Conservation (phyloP, 2,329 filamentous ascomycete species). For the Xylaria digitata region DNA sequence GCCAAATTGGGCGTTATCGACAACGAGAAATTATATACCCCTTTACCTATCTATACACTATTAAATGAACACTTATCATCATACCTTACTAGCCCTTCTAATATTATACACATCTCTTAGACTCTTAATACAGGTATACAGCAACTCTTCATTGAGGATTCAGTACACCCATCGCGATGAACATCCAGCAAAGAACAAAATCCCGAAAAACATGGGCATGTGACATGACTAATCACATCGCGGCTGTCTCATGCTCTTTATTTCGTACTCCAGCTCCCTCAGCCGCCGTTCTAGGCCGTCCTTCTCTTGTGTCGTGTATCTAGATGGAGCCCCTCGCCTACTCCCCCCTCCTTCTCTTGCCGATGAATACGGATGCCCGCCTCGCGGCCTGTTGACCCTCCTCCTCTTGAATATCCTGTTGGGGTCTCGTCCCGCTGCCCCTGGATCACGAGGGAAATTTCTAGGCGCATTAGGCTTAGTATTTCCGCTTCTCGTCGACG, state of each 20-base stretch:
- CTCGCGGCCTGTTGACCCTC: not conserved
- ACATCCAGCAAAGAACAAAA: not conserved
- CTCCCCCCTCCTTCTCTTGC: not conserved
- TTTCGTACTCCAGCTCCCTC: slow-evolving; percentile 6
- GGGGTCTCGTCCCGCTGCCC: not conserved
- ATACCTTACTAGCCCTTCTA: no score
- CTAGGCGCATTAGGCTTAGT: not conserved
- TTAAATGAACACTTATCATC: no score
- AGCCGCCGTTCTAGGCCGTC: slow-evolving; percentile 2
- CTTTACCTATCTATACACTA: no score
- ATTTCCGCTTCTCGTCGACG: not conserved
- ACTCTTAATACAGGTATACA: no score
- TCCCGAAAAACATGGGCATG: not conserved
- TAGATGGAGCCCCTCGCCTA: not conserved
- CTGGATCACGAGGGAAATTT: not conserved
- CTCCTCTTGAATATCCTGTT: not conserved
- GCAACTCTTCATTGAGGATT: not conserved
- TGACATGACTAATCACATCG: not conserved
- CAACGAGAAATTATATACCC: no score
- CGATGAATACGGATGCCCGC: not conserved
- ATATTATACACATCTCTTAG: no score
- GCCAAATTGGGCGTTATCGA: no score
- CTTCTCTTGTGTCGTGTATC: not conserved
- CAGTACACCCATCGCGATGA: not conserved
- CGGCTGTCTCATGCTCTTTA: not conserved